phyloP scores from a whole-genome alignment of 2,329 filamentous ascomycete species.

The Fusarium hostae region DNA sequence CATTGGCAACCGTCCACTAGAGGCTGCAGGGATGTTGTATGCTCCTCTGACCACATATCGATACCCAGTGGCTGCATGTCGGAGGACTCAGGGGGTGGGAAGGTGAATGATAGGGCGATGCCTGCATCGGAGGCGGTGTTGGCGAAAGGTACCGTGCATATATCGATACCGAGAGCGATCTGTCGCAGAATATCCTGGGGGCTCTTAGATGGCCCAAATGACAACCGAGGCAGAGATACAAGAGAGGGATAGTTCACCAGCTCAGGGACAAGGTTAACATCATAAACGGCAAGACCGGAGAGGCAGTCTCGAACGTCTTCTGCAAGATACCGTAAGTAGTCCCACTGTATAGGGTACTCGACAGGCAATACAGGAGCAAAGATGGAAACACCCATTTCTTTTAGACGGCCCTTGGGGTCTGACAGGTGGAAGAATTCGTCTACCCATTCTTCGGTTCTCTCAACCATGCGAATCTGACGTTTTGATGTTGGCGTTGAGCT shows the following conservation, averaged over 20 bases:
- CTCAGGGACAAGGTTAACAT: slow-evolving; percentile 74
- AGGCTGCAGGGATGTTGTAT: slow-evolving; percentile 72
- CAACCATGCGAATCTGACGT: slow-evolving; percentile 83
- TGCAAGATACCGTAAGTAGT: slow-evolving; percentile 79
- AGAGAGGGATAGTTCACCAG: slow-evolving; percentile 68
- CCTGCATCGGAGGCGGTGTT: slow-evolving; percentile 82
- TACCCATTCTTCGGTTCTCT: slow-evolving; percentile 86
- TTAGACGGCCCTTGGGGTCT: slow-evolving; percentile 42
- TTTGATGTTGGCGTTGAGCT: slow-evolving; percentile 71
- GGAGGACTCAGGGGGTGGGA: slow-evolving; percentile 60
- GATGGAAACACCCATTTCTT: slow-evolving; percentile 54
- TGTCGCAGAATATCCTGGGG: slow-evolving; percentile 84
- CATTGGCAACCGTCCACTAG: slow-evolving; percentile 75
- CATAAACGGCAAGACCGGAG: slow-evolving; percentile 81
- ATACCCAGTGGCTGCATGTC: slow-evolving; percentile 69
- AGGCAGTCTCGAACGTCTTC: slow-evolving; percentile 69
- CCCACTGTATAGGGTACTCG: slow-evolving; percentile 77
- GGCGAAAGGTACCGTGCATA: slow-evolving; percentile 82
- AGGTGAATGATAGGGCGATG: slow-evolving; percentile 82
- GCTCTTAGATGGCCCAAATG: slow-evolving; percentile 73
- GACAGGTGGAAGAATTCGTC: slow-evolving; percentile 68
- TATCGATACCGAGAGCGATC: slow-evolving; percentile 79
- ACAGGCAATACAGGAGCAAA: slow-evolving; percentile 80
- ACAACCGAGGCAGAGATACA: slow-evolving; percentile 74
- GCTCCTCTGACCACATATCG: slow-evolving; percentile 77